Evolutionary conservation across 2,329 filamentous ascomycete genomes (phyloP).

Genomic region (Cytospora piceicola): DNA sequence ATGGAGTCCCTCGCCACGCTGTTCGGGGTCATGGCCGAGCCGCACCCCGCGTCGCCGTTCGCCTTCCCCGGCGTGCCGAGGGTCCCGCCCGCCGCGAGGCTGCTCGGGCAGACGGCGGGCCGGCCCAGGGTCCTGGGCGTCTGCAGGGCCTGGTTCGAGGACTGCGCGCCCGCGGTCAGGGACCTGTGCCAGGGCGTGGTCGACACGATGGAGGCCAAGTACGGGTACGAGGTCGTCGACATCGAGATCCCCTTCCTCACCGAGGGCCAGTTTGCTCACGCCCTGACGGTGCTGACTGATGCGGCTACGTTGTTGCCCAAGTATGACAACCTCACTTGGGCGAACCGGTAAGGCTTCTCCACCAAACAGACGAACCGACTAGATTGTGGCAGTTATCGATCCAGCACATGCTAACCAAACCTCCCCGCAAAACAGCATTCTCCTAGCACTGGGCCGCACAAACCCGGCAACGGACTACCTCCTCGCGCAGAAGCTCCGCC

Average conservation of each 20-base stretch:
- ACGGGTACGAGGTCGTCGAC: conserved; percentile 58
- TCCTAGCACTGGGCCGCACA: conserved; percentile 65
- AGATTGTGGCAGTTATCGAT: too few species aligned
- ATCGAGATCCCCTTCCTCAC: conserved; percentile 61
- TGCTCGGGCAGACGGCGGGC: conserved; percentile 31
- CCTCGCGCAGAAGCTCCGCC: conserved; percentile 70
- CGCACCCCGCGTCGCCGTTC: conserved; percentile 64
- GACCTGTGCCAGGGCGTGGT: conserved; percentile 49
- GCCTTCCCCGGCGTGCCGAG: conserved; percentile 39
- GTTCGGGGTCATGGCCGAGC: conserved; percentile 67
- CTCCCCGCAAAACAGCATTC: conserved; percentile 58
- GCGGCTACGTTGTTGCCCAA: conserved; percentile 52
- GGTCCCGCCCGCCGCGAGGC: conserved; percentile 34
- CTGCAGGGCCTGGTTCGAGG: conserved; percentile 65
- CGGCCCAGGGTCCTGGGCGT: conserved; percentile 62
- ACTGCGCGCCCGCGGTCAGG: conserved; percentile 48
- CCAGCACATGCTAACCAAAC: neutral
- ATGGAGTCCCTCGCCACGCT: conserved; percentile 68
- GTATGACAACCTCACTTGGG: conserved; percentile 55
- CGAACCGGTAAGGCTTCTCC: conserved; percentile 36
- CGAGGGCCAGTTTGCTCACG: conserved; percentile 73
- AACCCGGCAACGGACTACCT: conserved; percentile 69
- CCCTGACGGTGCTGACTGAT: conserved; percentile 73
- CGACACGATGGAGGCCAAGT: conserved; percentile 55
- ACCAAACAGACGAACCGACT: neutral